phyloP scores from a whole-genome alignment of 225 moss, liverwort and hornwort genomes.

The Neckera pumila region DNA sequence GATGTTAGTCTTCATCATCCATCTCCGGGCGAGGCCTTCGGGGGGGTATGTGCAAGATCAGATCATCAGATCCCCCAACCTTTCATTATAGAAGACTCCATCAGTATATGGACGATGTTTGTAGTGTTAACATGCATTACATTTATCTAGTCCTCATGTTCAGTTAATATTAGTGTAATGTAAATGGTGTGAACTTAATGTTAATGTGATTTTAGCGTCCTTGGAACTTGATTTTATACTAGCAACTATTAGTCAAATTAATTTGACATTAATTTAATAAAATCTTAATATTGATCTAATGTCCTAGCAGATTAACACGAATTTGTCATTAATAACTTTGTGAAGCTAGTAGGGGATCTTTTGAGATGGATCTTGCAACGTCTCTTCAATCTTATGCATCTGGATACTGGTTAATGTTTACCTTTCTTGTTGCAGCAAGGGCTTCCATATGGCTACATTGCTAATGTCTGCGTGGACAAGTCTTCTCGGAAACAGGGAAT shows the following conservation, averaged over 20 bases:
- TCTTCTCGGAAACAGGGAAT: conserved; percentile 58
- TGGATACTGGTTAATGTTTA: not conserved
- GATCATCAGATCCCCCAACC: not conserved
- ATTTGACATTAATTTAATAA: not conserved
- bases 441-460: conserved; percentile 75
- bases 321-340: not conserved
- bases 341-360: not conserved
- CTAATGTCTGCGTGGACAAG: conserved; percentile 88
- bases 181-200: not conserved
- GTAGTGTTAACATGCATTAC: not conserved
- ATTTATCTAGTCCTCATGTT: not conserved
- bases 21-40: conserved; percentile 61
- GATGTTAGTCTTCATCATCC: conserved; percentile 74
- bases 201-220: not conserved
- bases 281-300: not conserved
- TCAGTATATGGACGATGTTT: not conserved
- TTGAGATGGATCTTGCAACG: not conserved
- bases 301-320: not conserved
- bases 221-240: not conserved
- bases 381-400: not conserved
- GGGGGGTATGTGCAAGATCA: conserved; percentile 45
- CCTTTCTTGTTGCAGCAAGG: conserved; percentile 28
- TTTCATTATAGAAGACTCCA: not conserved
- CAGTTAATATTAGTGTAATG: not conserved
- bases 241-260: not conserved